These are phyloP conservation scores for Diaporthe destruens DNA, from an alignment of 2,329 filamentous ascomycete species.

Conservation along the genomic window DNA sequence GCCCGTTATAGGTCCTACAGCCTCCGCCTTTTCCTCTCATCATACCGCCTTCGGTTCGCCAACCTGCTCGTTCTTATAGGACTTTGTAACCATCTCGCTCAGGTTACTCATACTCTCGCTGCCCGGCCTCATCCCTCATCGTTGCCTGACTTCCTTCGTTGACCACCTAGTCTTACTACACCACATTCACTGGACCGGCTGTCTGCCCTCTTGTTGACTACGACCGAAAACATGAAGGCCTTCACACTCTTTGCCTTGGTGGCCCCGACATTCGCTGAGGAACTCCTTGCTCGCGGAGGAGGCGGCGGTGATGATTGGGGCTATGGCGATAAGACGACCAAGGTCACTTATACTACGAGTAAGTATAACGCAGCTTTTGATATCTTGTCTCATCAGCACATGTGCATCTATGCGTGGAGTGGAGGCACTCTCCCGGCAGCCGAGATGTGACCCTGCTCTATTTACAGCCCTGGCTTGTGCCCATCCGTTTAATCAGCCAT, in stretches of 20 bases:
- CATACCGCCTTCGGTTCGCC: conserved; percentile 42
- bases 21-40: conserved; percentile 41
- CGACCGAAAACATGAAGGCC: conserved; percentile 49
- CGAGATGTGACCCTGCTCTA: neutral
- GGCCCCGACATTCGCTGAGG: conserved; percentile 47
- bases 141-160: conserved; percentile 13
- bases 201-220: conserved; percentile 18
- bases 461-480: no score
- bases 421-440: neutral
- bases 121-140: conserved; percentile 22
- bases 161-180: conserved; percentile 4
- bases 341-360: conserved; percentile 42
- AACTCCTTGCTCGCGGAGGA: conserved; percentile 40
- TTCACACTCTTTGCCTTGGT: conserved; percentile 50
- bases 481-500: neutral
- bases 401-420: no score
- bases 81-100: conserved; percentile 48
- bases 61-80: conserved; percentile 43
- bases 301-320: conserved; percentile 38
- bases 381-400: neutral
- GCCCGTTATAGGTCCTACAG: conserved; percentile 35
- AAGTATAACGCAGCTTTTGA: neutral
- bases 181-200: conserved; percentile 40
- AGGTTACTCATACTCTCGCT: conserved; percentile 49
- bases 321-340: conserved; percentile 43